Conservation (phyloP, 208 protist species). For the Leishmania mexicana region DNA sequence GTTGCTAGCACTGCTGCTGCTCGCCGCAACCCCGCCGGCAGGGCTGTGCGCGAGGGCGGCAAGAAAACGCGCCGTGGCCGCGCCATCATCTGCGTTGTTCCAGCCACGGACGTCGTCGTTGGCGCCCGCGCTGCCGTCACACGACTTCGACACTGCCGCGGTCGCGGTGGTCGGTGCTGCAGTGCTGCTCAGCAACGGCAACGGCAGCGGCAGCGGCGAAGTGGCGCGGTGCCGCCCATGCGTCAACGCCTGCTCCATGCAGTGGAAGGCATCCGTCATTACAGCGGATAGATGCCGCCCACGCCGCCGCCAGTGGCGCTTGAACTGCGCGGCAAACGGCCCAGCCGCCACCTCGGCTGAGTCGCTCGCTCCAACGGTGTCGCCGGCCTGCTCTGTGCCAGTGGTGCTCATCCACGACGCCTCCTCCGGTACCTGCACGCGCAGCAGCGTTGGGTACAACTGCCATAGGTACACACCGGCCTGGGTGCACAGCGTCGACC, state of each 20-base stretch:
- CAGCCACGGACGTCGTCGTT: neutral
- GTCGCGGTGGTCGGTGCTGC: neutral
- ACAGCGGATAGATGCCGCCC: neutral
- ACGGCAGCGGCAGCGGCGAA: neutral
- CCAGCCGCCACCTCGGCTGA: neutral
- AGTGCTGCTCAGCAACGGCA: neutral
- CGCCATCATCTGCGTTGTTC: neutral
- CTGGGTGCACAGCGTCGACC: neutral
- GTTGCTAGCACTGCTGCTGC: neutral
- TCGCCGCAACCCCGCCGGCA: neutral
- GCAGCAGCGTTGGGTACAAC: slow-evolving; percentile 27
- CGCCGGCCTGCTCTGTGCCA: neutral
- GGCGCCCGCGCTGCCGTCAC: neutral
- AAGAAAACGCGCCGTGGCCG: neutral
- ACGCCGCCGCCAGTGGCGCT: slow-evolving; percentile 11
- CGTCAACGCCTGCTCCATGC: slow-evolving; percentile 1
- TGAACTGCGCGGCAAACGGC: neutral
- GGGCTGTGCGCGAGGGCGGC: neutral
- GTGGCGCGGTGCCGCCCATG: neutral
- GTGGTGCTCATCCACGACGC: slow-evolving; percentile 19
- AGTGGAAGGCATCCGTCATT: neutral
- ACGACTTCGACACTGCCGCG: neutral
- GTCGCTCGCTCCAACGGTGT: slow-evolving; percentile 8
- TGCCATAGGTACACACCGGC: slow-evolving; percentile 16
- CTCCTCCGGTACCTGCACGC: slow-evolving; percentile 24